phyloP scores from a whole-genome alignment of 2,329 filamentous ascomycete species.

The Clonostachys sp. region DNA sequence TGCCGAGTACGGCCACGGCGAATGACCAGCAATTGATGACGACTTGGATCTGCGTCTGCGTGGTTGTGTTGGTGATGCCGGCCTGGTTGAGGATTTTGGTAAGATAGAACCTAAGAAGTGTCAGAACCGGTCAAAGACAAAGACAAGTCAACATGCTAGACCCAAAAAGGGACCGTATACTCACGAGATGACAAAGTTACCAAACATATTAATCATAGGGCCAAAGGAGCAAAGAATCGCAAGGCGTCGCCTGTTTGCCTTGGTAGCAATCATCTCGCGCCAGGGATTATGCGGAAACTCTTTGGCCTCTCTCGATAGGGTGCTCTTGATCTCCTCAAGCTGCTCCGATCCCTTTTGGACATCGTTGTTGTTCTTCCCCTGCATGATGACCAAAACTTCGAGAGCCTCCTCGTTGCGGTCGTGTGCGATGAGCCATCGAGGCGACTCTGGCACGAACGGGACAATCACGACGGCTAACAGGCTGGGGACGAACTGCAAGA shows the following conservation, averaged over 20 bases:
- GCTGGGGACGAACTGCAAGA: constrained; percentile 19
- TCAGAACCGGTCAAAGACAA: constrained; percentile 27
- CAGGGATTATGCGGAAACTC: constrained; percentile 16
- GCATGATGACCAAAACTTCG: constrained; percentile 29
- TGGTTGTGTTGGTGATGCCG: constrained; percentile 16
- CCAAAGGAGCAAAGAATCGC: constrained; percentile 15
- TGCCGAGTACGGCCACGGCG: constrained; percentile 20
- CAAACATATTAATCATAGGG: constrained; percentile 18
- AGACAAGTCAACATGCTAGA: constrained; percentile 48
- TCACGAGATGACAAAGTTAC: constrained; percentile 22
- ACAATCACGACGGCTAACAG: constrained; percentile 7
- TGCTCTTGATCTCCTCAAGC: constrained; percentile 12
- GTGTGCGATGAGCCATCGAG: constrained; percentile 26
- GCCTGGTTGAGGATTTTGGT: constrained; percentile 19
- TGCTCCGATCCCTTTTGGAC: constrained; percentile 3
- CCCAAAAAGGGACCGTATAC: constrained; percentile 35
- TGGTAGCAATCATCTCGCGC: constrained; percentile 14
- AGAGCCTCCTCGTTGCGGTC: constrained; percentile 19
- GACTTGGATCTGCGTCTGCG: constrained; percentile 20
- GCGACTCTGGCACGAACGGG: constrained; percentile 18
- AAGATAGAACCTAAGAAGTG: constrained; percentile 14
- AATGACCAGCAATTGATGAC: constrained; percentile 29
- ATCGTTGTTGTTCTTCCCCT: constrained; percentile 29
- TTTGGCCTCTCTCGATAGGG: constrained; percentile 13
- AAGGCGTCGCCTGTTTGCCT: constrained; percentile 14